phyloP scores from a whole-genome alignment of 176 grass and related monocot species.

The Aegilops sharonensis region DNA sequence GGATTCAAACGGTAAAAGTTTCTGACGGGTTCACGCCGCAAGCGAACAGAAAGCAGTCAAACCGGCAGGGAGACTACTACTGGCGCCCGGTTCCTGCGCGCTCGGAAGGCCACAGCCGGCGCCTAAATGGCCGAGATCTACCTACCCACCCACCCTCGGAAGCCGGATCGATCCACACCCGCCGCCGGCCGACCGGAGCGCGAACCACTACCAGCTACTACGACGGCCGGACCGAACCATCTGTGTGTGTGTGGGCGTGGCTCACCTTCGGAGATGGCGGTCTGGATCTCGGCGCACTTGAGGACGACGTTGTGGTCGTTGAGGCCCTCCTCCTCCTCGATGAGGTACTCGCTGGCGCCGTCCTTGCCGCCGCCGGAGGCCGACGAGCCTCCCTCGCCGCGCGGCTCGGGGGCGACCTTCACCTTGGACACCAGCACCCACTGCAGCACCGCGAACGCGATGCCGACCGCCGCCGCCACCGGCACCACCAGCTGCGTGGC shows the following conservation, averaged over 20 bases:
- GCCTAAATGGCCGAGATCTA: not conserved
- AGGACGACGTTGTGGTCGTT: slow-evolving; percentile 85
- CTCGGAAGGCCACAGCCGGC: too few species aligned
- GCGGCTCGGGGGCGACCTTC: slow-evolving; percentile 48
- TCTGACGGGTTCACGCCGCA: not conserved
- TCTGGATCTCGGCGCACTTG: slow-evolving; percentile 93
- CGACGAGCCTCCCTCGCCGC: not conserved
- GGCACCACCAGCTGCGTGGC: slow-evolving; percentile 71
- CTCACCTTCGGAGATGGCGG: slow-evolving; percentile 90
- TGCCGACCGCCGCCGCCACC: slow-evolving; percentile 63
- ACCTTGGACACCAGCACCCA: slow-evolving; percentile 79
- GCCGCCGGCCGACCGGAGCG: too few species aligned
- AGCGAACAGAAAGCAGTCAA: not conserved
- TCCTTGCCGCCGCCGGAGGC: slow-evolving; percentile 29
- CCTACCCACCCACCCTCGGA: too few species aligned
- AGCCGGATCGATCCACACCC: not conserved
- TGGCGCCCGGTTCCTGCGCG: not conserved
- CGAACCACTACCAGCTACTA: not conserved
- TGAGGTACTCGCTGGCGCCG: slow-evolving; percentile 54
- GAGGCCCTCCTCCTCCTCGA: slow-evolving; percentile 92
- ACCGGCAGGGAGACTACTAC: not conserved
- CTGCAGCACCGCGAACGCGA: slow-evolving; percentile 71
- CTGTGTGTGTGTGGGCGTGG: not conserved
- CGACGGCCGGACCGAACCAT: too few species aligned
- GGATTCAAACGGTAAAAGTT: not conserved